Evolutionary conservation across 208 protist genomes (phyloP), one percentile per base, ranked within the genome.

Genomic region (Crithidia acanthocephali): DNA sequence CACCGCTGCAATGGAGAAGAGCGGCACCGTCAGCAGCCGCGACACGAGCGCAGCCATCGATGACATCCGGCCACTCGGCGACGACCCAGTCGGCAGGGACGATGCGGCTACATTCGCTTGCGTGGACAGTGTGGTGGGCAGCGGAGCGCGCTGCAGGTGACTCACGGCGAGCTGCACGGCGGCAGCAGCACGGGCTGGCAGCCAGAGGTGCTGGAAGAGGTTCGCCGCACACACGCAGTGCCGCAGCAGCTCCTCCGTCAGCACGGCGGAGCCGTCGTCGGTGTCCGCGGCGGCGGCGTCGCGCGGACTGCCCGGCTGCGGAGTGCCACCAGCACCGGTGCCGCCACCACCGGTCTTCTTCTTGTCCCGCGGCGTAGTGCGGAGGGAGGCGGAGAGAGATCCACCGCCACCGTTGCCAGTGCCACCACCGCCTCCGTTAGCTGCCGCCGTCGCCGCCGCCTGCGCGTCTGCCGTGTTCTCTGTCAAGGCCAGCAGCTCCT

Each of bases 21-120:
- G 73, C 25, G 91, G 79, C 20, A 78, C 76, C 55, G 71, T 68
- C 65, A 87, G 77, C 13, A 95, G 79, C 32, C 69, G 79, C n/a
- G 74, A 27, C 32, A 84, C 61, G 40, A 69, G 63, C 11, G 68
- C 75, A 11, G 74, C 64, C 32, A 56, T 48, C 44, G 56, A 1
- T 5, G 58, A 15, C 37, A 42, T 6, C 37, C 9, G 6, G 13
- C 37, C 37, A 15, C 13, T 42, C 37, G 37, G 37, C 13, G 37
- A 13, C 13, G 37, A 42, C 6, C 9, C 37, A 6, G 9, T 32
- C 45, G 23, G 8, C n/a, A n/a, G n/a, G n/a, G n/a, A n/a, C n/a
- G n/a, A n/a, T n/a, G 50, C 3, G 28, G 48, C 3, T 13, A 27
- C 1, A 7, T n/a, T 51, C 40, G 47, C 2, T 2, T 40, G 2